Conservation (phyloP, 805 yeast species). For the Ogataea nitratoaversa region DNA sequence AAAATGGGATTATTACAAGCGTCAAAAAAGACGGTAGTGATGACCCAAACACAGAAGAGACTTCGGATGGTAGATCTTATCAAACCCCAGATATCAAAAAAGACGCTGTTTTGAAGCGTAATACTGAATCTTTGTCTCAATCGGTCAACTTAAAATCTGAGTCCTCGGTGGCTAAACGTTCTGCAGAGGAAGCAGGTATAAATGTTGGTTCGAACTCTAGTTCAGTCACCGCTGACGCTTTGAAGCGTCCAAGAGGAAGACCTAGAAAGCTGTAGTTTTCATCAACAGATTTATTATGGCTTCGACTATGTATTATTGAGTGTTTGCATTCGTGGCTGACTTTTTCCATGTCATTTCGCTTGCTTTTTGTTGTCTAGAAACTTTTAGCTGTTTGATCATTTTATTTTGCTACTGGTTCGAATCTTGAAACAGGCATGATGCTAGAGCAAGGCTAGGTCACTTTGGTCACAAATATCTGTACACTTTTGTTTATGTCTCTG, state of each 20-base stretch:
- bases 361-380: too few relatives aligned
- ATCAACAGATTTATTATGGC: too few relatives aligned
- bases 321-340: too few relatives aligned
- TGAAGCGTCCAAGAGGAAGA: slow-evolving; percentile 25
- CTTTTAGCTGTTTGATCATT: too few relatives aligned
- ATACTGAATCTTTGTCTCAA: background rate
- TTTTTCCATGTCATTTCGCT: too few relatives aligned
- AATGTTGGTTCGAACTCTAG: background rate
- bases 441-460: too few relatives aligned
- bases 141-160: background rate
- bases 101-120: background rate
- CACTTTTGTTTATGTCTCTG: too few relatives aligned
- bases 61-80: background rate
- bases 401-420: too few relatives aligned
- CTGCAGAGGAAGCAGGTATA: slow-evolving; percentile 2
- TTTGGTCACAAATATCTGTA: too few relatives aligned
- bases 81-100: background rate
- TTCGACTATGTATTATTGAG: too few relatives aligned
- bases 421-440: too few relatives aligned
- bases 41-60: slow-evolving; percentile 1
- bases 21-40: slow-evolving; percentile 25
- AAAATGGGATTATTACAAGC: slow-evolving; percentile 27
- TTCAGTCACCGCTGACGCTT: background rate
- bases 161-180: slow-evolving; percentile 1
- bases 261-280: slow-evolving; percentile 17